These are phyloP conservation scores for Podospora sp. DNA, from an alignment of 495 filamentous ascomycete genomes.

Conservation along the genomic window DNA sequence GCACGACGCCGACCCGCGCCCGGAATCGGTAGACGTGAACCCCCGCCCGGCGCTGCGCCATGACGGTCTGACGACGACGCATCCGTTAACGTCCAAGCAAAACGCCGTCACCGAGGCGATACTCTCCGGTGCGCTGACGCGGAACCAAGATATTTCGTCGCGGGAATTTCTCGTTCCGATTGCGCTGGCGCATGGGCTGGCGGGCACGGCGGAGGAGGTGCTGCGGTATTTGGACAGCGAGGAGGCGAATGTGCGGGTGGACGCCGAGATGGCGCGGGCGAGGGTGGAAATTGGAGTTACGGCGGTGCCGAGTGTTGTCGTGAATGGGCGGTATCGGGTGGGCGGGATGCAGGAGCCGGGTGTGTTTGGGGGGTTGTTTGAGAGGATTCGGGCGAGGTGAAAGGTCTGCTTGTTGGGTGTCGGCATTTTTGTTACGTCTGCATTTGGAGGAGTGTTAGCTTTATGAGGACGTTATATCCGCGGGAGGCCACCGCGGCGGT, in stretches of 20 bases:
- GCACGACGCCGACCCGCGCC: not conserved
- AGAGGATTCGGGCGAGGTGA: conserved; percentile 35
- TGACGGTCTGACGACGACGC: conserved; percentile 11
- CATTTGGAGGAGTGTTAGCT: too few species aligned
- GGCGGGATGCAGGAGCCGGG: conserved; percentile 65
- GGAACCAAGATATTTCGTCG: conserved; percentile 70
- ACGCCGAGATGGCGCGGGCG: conserved; percentile 45
- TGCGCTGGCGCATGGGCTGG: conserved; percentile 54
- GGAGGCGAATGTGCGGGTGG: conserved; percentile 35
- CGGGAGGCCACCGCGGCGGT: too few species aligned
- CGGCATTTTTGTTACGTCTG: too few species aligned
- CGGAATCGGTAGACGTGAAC: not conserved
- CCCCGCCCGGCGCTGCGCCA: not conserved
- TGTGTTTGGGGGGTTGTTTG: conserved; percentile 48
- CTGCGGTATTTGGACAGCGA: conserved; percentile 61
- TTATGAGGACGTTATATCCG: too few species aligned
- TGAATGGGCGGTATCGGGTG: conserved; percentile 68
- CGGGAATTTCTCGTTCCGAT: conserved; percentile 57
- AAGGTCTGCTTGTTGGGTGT: too few species aligned
- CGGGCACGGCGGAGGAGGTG: conserved; percentile 57
- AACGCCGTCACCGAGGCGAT: conserved; percentile 66
- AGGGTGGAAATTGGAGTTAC: conserved; percentile 51
- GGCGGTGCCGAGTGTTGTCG: conserved; percentile 76
- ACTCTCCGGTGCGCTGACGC: conserved; percentile 71
- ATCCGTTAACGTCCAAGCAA: conserved; percentile 44